phyloP scores from a whole-genome alignment of 108 stramenopile species.

The Stephanodiscus minutulus region DNA sequence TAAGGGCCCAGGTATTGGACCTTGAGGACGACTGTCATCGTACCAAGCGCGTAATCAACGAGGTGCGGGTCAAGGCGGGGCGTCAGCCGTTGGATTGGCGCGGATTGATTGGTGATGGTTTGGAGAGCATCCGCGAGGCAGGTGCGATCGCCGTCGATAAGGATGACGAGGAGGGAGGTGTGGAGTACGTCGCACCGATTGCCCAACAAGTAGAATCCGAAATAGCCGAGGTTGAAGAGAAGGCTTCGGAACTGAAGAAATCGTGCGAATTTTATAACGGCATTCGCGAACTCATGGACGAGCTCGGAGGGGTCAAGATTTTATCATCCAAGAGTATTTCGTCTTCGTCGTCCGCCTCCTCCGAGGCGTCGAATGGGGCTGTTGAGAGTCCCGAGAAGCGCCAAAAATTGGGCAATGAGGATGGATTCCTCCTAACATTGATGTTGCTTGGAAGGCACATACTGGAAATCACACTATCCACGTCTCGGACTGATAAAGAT shows the following conservation, averaged over 20 bases:
- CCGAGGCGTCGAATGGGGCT: background rate
- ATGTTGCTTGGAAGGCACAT: constrained; percentile 44
- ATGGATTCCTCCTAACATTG: constrained; percentile 28
- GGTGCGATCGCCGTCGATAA: constrained; percentile 1
- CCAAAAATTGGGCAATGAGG: constrained; percentile 9
- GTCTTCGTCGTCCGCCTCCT: constrained; percentile 17
- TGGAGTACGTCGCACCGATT: constrained; percentile 8
- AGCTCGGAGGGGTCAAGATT: constrained; percentile 67
- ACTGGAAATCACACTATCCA: constrained; percentile 34
- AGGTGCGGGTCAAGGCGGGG: constrained; percentile 35
- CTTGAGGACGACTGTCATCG: constrained; percentile 26
- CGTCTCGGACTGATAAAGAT: background rate
- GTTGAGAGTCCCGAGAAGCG: constrained; percentile 19
- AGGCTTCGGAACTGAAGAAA: constrained; percentile 51
- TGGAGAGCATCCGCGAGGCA: background rate
- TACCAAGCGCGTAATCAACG: constrained; percentile 26
- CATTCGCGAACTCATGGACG: constrained; percentile 63
- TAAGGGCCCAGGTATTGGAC: constrained; percentile 25
- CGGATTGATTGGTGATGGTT: background rate
- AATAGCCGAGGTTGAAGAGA: constrained; percentile 37
- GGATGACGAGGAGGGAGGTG: background rate
- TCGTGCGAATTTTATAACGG: constrained; percentile 58
- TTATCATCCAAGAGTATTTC: constrained; percentile 17
- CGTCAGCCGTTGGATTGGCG: constrained; percentile 33
- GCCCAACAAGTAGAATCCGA: constrained; percentile 33